These are phyloP conservation scores for Yamadazyma ubonensis DNA, from an alignment of 805 yeast species.

Conservation along the genomic window DNA sequence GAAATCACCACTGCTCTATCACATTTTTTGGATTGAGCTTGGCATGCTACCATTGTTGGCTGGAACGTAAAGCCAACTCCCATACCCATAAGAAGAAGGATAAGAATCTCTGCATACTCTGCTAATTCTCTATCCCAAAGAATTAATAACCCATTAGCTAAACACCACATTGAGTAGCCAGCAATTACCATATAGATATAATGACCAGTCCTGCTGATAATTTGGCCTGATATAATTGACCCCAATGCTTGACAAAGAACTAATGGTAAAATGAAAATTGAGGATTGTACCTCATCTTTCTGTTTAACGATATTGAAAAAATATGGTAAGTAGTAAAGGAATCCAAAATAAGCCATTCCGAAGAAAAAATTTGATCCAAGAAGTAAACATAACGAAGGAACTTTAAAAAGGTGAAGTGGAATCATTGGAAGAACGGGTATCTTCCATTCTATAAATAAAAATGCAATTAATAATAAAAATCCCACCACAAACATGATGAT, in stretches of 20 bases:
- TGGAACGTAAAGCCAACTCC: constrained; percentile 57
- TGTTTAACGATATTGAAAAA: constrained; percentile 39
- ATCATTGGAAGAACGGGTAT: constrained; percentile 53
- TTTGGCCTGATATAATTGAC: constrained; percentile 46
- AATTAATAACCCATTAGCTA: constrained; percentile 41
- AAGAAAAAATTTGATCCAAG: constrained; percentile 41
- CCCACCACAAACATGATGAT: constrained; percentile 37
- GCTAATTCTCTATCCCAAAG: constrained; percentile 29
- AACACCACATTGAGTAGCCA: constrained; percentile 45
- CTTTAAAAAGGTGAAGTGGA: constrained; percentile 47
- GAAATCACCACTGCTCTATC: constrained; percentile 62
- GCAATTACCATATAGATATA: constrained; percentile 40
- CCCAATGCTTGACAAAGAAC: constrained; percentile 43
- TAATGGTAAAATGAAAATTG: constrained; percentile 40
- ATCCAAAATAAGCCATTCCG: constrained; percentile 50
- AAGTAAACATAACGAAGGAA: constrained; percentile 33
- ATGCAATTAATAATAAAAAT: constrained; percentile 32
- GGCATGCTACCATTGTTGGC: constrained; percentile 57
- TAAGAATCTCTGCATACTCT: constrained; percentile 30
- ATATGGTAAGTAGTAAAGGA: constrained; percentile 43
- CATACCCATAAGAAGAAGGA: constrained; percentile 21
- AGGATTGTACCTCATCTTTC: constrained; percentile 35
- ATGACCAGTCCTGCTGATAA: constrained; percentile 44
- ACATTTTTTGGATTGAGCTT: constrained; percentile 48
- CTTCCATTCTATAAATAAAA: constrained; percentile 52